Base-by-base conservation (phyloP, 805 yeast genomes). In the Jamesozyma hellenica region DNA sequence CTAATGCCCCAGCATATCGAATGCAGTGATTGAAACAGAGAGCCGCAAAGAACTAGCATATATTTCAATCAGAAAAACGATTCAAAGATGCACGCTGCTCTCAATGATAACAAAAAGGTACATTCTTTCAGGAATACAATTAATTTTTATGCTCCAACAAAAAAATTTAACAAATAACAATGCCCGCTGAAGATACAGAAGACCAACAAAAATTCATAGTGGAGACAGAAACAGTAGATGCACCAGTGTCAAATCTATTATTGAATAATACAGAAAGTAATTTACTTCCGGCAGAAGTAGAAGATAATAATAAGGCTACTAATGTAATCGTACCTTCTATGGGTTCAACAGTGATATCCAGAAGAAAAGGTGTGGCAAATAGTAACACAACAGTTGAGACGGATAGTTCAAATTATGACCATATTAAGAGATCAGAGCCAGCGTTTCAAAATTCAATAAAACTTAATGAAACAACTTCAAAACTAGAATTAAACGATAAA, bases 151-250 rank as follows among this genome's bases (percentile, higher is more conserved):
- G n/a, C n/a, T n/a, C 5, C 23, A 6, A 21, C 23, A 21, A 6
- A 21, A 6, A 21, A 8, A 21, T 21, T 21, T 21, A 6, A 8
- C 5, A 6, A 21, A 21, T 21, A 21, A 6, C 8, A 55, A 50
- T 32, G 59, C 53, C 40, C 48, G 52, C 18, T 5, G 29, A 23
- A 6, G 36, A 34, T 14, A 12, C 28, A 10, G 36, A 34, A 15
- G 36, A 34, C 5, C 36, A 40, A 25, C 35, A 61, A 36, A 54
- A 61, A 17, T 67, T 74, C 67, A 71, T 72, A 23, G 82, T 77
- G 25, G 82, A 76, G 48, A 74, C 79, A 0, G 82, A 77, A 49
- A 74, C 79, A 0, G 79, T 77, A 14, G 70, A 75, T 30, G 70
- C 78, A 1, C 57, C 67, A 2, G 44, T 46, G 2, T 34, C 43